Conservation (phyloP, 1,139 yeast genomes). For the Protomyces lactucae-debilis region DNA sequence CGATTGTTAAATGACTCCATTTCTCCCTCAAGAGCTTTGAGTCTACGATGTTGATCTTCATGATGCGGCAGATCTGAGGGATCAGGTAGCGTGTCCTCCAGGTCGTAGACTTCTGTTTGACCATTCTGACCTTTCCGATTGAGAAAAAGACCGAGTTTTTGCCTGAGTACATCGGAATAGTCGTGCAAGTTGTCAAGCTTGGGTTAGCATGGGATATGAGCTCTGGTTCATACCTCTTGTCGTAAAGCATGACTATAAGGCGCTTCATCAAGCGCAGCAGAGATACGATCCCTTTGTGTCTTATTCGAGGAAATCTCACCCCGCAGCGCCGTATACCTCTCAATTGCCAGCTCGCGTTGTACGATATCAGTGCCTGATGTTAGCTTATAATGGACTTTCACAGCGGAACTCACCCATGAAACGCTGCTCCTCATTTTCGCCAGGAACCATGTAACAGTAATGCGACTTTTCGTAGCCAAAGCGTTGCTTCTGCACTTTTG, state of each 20-base stretch:
- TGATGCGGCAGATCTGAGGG: background rate
- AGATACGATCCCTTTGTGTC: background rate
- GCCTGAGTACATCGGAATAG: background rate
- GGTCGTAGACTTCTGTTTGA: too few relatives aligned
- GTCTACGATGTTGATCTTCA: background rate
- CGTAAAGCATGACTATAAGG: background rate
- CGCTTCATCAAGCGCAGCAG: background rate
- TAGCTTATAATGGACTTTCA: background rate
- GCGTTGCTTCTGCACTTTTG: conserved; percentile 47
- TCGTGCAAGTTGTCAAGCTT: background rate
- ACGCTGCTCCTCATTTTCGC: conserved; percentile 29
- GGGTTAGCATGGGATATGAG: background rate
- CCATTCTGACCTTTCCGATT: background rate
- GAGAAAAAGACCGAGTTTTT: background rate
- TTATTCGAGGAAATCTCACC: background rate
- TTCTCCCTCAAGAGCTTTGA: conserved; percentile 3
- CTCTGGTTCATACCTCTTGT: background rate
- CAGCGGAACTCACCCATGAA: background rate
- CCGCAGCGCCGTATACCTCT: background rate
- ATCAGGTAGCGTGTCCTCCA: background rate
- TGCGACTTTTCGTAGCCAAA: conserved; percentile 69
- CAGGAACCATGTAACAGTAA: conserved; percentile 51
- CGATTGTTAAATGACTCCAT: conserved; percentile 56
- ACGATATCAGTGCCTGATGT: background rate
- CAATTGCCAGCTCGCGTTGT: background rate